Conservation (phyloP, 2,329 filamentous ascomycete genomes). For the Orbilia quercus region DNA sequence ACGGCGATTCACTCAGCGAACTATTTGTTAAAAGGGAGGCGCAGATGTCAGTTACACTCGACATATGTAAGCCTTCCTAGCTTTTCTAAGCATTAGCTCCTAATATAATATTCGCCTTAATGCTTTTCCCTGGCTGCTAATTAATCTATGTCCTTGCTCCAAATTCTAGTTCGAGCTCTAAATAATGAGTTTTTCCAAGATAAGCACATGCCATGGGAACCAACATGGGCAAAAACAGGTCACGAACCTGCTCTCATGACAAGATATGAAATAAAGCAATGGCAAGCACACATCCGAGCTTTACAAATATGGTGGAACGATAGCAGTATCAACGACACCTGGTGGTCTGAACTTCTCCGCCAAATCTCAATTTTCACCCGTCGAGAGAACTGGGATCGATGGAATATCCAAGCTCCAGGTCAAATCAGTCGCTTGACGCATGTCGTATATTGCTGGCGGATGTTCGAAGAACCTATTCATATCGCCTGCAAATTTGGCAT, state of each 20-base stretch:
- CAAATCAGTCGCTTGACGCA: not conserved
- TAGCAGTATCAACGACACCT: slow-evolving; percentile 3
- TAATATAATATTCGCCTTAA: not conserved
- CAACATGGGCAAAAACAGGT: not conserved
- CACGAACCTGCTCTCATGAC: not conserved
- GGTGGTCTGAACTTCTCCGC: slow-evolving; percentile 26
- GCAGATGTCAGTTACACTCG: slow-evolving; percentile 32
- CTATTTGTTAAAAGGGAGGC: slow-evolving; percentile 32
- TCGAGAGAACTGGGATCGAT: slow-evolving; percentile 23
- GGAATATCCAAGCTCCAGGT: not conserved
- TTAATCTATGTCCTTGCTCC: too few relatives aligned
- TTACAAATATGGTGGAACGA: slow-evolving; percentile 29
- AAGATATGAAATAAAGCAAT: slow-evolving; percentile 34
- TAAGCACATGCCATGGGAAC: slow-evolving; percentile 25
- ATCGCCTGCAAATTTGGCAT: slow-evolving; percentile 22
- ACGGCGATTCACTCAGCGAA: slow-evolving; percentile 34
- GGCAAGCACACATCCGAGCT: slow-evolving; percentile 22
- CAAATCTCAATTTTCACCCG: slow-evolving; percentile 20
- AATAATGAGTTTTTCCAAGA: slow-evolving; percentile 17
- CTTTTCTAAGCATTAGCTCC: not conserved
- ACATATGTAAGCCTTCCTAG: slow-evolving; percentile 31
- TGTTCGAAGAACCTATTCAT: slow-evolving; percentile 37
- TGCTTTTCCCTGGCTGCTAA: not conserved
- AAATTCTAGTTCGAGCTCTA: slow-evolving; percentile 23
- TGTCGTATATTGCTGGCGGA: not conserved